phyloP scores from a whole-genome alignment of 371 early-diverging fungal genomes.

The Zopfochytrium polystomum region DNA sequence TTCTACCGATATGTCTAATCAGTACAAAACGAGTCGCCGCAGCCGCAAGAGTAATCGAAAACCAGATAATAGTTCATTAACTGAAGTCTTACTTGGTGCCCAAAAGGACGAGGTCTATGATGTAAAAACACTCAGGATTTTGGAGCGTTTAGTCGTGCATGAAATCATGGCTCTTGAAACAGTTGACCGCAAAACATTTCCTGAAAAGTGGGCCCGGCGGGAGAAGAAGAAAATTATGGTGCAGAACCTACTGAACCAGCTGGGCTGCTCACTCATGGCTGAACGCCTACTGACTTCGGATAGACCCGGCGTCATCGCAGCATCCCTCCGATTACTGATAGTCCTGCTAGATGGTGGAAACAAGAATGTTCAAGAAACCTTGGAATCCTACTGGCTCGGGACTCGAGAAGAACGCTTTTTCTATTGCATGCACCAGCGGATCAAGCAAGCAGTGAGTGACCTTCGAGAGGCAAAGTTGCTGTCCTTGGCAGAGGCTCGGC shows the following conservation, averaged over 20 bases:
- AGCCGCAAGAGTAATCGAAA: not conserved
- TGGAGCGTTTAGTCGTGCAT: constrained; percentile 23
- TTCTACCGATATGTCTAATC: constrained; percentile 1
- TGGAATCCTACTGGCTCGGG: constrained; percentile 49
- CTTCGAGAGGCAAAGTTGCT: constrained; percentile 40
- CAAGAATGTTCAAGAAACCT: constrained; percentile 48
- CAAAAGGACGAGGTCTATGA: constrained; percentile 26
- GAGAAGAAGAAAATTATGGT: constrained; percentile 39
- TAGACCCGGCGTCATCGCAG: constrained; percentile 37
- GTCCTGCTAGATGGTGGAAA: constrained; percentile 59
- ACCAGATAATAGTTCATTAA: too few species aligned
- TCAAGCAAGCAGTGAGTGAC: constrained; percentile 41
- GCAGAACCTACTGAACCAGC: constrained; percentile 48
- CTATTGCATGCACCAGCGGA: constrained; percentile 52
- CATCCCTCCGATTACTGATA: constrained; percentile 47
- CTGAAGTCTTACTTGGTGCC: not conserved
- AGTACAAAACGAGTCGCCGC: not conserved
- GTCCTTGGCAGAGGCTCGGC: not conserved
- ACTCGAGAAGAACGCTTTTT: constrained; percentile 56
- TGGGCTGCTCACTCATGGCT: constrained; percentile 56
- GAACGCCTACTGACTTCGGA: constrained; percentile 53
- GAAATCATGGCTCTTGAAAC: constrained; percentile 17
- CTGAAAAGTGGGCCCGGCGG: constrained; percentile 30
- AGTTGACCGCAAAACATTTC: constrained; percentile 23
- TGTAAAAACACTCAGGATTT: constrained; percentile 31